Percentiles rank a stretch among this genome's conserved stretches.
Evolutionary conservation across 345 rosid species (phyloP).

Genomic region (Rhizophora mangle): DNA sequence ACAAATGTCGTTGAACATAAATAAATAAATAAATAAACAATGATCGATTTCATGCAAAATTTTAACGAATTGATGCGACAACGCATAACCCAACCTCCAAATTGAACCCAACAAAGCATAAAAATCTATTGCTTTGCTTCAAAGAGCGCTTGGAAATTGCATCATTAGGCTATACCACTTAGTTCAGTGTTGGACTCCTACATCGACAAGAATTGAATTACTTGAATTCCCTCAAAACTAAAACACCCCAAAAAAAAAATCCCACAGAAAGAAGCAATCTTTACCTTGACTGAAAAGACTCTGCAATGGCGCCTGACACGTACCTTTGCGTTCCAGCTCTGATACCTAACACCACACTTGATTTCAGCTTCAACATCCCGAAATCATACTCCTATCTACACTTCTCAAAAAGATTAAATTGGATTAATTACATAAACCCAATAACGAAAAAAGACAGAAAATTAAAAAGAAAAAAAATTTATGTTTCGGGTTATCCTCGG

Average conservation of each 20-base stretch:
- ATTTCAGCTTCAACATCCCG: neutral
- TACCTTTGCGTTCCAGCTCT: neutral
- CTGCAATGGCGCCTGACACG: neutral
- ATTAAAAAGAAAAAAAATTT: too few species aligned
- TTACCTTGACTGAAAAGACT: neutral
- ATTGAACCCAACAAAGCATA: neutral
- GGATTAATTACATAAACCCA: too few species aligned
- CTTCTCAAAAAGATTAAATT: neutral
- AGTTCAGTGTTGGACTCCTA: too few species aligned
- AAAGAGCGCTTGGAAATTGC: too few species aligned
- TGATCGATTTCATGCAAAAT: too few species aligned
- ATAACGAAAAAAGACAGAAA: too few species aligned
- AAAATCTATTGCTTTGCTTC: neutral
- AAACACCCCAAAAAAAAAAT: neutral
- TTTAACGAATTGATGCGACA: too few species aligned
- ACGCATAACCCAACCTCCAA: neutral
- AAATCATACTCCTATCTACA: neutral
- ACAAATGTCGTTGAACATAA: neutral
- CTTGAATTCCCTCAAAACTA: too few species aligned
- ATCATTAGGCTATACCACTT: too few species aligned
- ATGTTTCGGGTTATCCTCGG: too few species aligned
- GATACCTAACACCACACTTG: neutral
- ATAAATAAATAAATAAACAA: neutral
- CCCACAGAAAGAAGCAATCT: neutral
- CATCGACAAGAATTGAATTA: too few species aligned